Percentiles rank a stretch among this genome's conserved stretches.
phyloP scores from a whole-genome alignment of 2,329 filamentous ascomycete species.

The Penicillium crustosum region DNA sequence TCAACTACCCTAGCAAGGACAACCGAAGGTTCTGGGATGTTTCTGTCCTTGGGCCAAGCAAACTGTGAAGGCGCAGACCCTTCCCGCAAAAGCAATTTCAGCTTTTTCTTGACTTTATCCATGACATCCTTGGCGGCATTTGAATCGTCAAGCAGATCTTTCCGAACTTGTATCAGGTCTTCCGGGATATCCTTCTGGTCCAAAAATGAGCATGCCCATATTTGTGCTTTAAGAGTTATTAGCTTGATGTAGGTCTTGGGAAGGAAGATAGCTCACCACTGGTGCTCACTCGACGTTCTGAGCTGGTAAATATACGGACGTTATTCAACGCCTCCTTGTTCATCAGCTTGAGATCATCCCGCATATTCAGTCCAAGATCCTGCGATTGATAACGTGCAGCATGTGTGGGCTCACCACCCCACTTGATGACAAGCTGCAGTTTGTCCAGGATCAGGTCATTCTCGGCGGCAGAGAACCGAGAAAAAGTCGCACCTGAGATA shows the following conservation, averaged over 20 bases:
- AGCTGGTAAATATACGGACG: conserved; percentile 92
- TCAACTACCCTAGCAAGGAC: conserved; percentile 91
- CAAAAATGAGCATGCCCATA: conserved; percentile 87
- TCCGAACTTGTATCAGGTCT: conserved; percentile 85
- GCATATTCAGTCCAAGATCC: conserved; percentile 92
- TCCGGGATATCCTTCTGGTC: conserved; percentile 80
- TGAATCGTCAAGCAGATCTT: conserved; percentile 93
- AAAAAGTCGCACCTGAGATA: conserved; percentile 85
- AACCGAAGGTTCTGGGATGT: conserved; percentile 89
- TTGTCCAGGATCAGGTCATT: conserved; percentile 94
- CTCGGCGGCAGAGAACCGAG: conserved; percentile 88
- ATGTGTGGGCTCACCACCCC: conserved; percentile 97
- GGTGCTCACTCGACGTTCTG: conserved; percentile 88
- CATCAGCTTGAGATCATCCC: conserved; percentile 88
- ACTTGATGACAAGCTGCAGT: conserved; percentile 95
- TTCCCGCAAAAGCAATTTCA: conserved; percentile 86
- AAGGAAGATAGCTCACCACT: conserved; percentile 54
- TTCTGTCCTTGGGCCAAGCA: conserved; percentile 82
- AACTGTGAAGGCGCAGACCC: conserved; percentile 95
- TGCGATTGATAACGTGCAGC: conserved; percentile 94
- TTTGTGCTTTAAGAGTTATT: conserved; percentile 63
- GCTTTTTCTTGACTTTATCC: conserved; percentile 99
- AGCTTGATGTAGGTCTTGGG: conserved; percentile 9
- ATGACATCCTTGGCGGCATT: conserved; percentile 99
- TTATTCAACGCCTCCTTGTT: conserved; percentile 91